Evolutionary conservation across 768 basidiomycete species (phyloP).

Genomic region (Mycena venus): DNA sequence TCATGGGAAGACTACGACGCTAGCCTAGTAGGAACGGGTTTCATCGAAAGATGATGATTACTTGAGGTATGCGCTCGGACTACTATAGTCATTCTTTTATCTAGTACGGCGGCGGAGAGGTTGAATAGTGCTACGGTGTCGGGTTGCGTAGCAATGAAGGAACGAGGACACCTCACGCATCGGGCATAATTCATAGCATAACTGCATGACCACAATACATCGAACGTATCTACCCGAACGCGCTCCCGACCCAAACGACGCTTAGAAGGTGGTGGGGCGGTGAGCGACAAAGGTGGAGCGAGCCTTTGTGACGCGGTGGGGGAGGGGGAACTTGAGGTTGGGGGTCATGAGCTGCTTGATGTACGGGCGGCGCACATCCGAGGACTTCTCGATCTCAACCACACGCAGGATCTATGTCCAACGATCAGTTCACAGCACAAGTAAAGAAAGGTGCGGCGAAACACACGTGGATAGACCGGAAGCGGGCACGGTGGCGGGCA

Average conservation of each 20-base stretch:
- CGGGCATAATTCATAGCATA: constrained; percentile 9
- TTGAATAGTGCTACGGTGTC: too few species aligned
- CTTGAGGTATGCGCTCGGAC: too few species aligned
- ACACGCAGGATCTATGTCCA: constrained; percentile 90
- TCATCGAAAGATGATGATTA: too few species aligned
- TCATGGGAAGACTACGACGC: too few species aligned
- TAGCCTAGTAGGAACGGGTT: too few species aligned
- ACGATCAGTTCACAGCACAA: background rate
- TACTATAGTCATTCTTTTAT: too few species aligned
- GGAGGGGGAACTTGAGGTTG: constrained; percentile 96
- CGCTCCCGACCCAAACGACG: background rate
- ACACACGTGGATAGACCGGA: constrained; percentile 96
- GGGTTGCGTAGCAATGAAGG: too few species aligned
- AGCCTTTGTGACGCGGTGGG: constrained; percentile 86
- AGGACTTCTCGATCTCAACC: constrained; percentile 93
- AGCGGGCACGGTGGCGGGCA: constrained; percentile 98
- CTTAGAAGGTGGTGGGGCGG: constrained; percentile 82
- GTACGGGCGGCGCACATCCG: constrained; percentile 95
- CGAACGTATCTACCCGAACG: background rate
- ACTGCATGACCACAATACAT: constrained; percentile 14
- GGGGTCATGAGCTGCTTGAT: constrained; percentile 96
- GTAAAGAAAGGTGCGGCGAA: background rate
- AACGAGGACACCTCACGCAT: too few species aligned
- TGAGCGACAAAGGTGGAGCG: constrained; percentile 86
- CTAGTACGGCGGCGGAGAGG: too few species aligned